Conservation (phyloP, 208 protist species). For the Leishmania tropica region DNA sequence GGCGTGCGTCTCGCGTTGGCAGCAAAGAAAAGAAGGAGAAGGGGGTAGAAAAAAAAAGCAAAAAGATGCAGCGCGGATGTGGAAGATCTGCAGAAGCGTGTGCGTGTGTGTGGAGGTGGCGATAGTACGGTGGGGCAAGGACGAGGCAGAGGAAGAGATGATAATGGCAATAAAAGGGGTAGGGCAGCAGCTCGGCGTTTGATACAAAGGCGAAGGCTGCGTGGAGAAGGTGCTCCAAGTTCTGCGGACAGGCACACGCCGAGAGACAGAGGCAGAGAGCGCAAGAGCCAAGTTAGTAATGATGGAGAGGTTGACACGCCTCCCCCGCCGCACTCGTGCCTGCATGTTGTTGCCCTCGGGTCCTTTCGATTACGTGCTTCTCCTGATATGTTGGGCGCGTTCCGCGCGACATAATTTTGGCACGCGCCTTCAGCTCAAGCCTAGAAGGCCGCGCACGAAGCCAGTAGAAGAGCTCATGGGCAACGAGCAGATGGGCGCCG, state of each 20-base stretch:
- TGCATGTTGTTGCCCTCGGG: neutral
- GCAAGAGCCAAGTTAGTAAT: neutral
- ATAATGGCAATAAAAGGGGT: neutral
- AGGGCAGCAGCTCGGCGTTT: neutral
- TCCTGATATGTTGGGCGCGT: neutral
- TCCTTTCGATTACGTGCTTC: neutral
- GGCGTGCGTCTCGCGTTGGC: neutral
- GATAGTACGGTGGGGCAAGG: neutral
- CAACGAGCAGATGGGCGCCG: slow-evolving; percentile 10
- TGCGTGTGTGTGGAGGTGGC: neutral
- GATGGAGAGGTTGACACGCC: neutral
- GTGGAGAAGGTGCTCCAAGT: neutral
- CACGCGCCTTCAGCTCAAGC: slow-evolving; percentile 10
- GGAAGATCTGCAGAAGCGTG: neutral
- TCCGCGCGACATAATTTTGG: neutral
- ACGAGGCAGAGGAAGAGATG: neutral
- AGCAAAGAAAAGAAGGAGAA: neutral
- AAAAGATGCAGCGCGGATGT: neutral
- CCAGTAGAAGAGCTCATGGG: slow-evolving; percentile 32
- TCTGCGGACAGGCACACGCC: neutral
- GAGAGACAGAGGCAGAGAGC: neutral
- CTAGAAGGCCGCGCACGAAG: slow-evolving; percentile 26
- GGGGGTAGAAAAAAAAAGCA: neutral
- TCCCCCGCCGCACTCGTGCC: neutral
- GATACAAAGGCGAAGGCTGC: neutral